Conservation (phyloP, 148 eudicot species). For the Cornus suecica region DNA sequence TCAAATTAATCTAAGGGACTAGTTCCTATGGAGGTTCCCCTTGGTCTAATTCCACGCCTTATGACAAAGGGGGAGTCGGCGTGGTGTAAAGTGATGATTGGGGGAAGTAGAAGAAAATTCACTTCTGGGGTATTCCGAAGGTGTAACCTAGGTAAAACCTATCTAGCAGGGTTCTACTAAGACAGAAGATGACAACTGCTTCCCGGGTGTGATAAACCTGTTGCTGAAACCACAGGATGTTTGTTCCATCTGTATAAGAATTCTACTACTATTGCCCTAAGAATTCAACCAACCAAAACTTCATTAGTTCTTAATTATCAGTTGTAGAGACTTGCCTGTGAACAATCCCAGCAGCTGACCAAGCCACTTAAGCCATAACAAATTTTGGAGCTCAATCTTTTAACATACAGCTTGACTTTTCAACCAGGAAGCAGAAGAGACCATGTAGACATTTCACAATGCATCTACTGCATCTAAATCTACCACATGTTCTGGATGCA, state of each 20-base stretch:
- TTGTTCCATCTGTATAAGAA: neutral
- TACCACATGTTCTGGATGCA: neutral
- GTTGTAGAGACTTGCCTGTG: neutral
- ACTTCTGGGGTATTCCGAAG: no score
- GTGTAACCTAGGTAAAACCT: neutral
- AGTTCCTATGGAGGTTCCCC: no score
- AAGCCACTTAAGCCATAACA: neutral
- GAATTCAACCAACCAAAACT: neutral
- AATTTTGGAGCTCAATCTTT: neutral
- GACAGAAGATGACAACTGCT: neutral
- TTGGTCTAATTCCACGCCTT: no score
- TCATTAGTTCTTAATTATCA: neutral
- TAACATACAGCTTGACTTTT: neutral
- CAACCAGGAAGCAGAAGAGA: neutral
- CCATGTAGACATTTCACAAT: neutral
- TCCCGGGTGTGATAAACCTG: neutral
- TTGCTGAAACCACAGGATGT: neutral
- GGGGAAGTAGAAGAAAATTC: no score
- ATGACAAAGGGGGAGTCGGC: no score
- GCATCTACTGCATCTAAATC: neutral
- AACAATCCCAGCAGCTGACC: neutral
- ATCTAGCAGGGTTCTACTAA: neutral
- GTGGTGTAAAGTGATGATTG: no score
- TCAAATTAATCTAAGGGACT: no score
- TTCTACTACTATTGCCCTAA: neutral